Evolutionary conservation across 352 stramenopile species (phyloP).

Genomic region (Phytophthora sansomeana): DNA sequence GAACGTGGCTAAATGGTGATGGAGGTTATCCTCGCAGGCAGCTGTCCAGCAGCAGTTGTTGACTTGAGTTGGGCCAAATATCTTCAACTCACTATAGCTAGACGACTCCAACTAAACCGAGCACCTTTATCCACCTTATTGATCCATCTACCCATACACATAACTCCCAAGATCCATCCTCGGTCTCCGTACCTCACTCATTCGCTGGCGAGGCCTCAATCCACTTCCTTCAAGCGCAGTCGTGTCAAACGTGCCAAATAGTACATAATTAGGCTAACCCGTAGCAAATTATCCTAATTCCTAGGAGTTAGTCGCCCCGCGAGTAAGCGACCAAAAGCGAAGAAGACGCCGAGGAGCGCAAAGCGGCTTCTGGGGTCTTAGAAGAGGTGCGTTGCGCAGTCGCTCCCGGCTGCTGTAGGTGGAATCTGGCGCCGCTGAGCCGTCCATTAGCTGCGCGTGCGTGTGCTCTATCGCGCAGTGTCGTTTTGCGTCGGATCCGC

Average conservation of each 20-base stretch:
- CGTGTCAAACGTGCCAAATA: neutral
- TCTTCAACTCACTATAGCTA: slow-evolving; percentile 8
- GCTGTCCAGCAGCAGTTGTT: neutral
- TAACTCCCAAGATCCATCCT: neutral
- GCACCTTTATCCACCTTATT: neutral
- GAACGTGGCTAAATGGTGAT: neutral
- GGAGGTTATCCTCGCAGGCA: neutral
- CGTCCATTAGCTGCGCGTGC: neutral
- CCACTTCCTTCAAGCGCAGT: slow-evolving; percentile 24
- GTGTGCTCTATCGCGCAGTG: slow-evolving; percentile 16
- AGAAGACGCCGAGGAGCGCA: slow-evolving; percentile 40
- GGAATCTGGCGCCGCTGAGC: slow-evolving; percentile 1
- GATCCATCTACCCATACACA: neutral
- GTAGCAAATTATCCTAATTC: slow-evolving; percentile 11
- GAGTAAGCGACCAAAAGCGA: slow-evolving; percentile 40
- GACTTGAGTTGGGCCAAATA: neutral
- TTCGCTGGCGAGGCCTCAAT: slow-evolving; percentile 24
- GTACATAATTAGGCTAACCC: neutral
- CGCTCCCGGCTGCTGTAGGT: slow-evolving; percentile 5
- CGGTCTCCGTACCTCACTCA: neutral
- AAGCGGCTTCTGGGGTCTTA: slow-evolving; percentile 40
- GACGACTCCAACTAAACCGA: neutral
- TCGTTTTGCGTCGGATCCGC: neutral
- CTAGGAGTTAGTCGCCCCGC: slow-evolving; percentile 14
- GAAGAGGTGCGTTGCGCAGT: slow-evolving; percentile 42